These are phyloP conservation scores for Mycogone perniciosa DNA, from an alignment of 2,329 filamentous ascomycete genomes.

Conservation along the genomic window DNA sequence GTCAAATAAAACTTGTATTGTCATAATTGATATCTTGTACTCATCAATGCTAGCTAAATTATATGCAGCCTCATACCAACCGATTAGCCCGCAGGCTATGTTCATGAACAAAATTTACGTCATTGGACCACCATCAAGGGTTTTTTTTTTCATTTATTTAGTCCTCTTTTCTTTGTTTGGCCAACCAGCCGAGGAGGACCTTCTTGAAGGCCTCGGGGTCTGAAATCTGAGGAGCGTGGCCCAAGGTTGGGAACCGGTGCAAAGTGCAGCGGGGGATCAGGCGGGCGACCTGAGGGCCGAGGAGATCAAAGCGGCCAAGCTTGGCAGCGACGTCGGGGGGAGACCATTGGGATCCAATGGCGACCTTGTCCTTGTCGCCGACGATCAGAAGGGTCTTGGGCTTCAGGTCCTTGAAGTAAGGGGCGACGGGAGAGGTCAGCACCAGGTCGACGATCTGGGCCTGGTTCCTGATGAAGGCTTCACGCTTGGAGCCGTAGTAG, in stretches of 20 bases:
- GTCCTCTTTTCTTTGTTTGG: neutral
- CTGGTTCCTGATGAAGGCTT: slow-evolving; percentile 40
- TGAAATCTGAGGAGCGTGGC: slow-evolving; percentile 49
- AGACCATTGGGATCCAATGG: slow-evolving; percentile 48
- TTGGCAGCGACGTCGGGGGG: slow-evolving; percentile 35
- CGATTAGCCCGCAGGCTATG: neutral
- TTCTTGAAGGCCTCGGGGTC: slow-evolving; percentile 40
- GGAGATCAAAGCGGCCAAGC: slow-evolving; percentile 43
- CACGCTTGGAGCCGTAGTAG: slow-evolving; percentile 39
- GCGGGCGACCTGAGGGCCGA: slow-evolving; percentile 39
- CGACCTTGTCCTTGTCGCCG: slow-evolving; percentile 47
- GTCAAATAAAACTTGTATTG: neutral
- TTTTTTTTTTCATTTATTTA: slow-evolving; percentile 1
- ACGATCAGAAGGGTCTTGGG: slow-evolving; percentile 43
- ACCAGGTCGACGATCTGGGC: slow-evolving; percentile 49
- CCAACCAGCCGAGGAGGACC: slow-evolving; percentile 41
- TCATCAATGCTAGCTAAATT: too few species aligned
- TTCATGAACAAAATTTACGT: neutral
- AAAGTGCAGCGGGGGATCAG: slow-evolving; percentile 39
- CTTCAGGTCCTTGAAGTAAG: slow-evolving; percentile 42
- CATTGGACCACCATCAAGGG: neutral
- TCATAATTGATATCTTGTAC: too few species aligned
- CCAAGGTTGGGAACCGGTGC: slow-evolving; percentile 41
- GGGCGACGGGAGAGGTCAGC: slow-evolving; percentile 45
- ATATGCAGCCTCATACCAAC: neutral